phyloP scores from a whole-genome alignment of 2,329 filamentous ascomycete genomes.

The Coniochaeta ligniaria region DNA sequence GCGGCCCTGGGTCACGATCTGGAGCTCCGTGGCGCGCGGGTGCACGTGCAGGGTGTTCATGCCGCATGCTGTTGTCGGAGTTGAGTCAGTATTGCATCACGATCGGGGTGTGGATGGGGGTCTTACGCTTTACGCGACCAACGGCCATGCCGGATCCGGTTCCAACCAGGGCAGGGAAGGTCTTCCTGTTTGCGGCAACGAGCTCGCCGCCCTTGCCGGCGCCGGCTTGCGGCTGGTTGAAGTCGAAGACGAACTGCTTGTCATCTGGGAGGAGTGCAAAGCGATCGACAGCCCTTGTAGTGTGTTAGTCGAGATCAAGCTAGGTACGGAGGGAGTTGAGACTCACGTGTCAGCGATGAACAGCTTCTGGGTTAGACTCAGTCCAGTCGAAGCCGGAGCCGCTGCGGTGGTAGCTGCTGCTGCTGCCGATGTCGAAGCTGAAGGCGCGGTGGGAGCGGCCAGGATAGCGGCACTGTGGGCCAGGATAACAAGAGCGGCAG shows the following conservation, averaged over 20 bases:
- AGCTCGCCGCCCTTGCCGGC: slow-evolving; percentile 39
- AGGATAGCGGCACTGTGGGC: slow-evolving; percentile 26
- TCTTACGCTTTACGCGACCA: slow-evolving; percentile 36
- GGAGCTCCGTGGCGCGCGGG: slow-evolving; percentile 45
- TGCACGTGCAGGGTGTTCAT: slow-evolving; percentile 52
- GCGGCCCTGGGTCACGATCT: slow-evolving; percentile 40
- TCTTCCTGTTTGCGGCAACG: slow-evolving; percentile 45
- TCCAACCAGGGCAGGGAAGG: slow-evolving; percentile 48
- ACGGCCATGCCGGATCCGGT: slow-evolving; percentile 43
- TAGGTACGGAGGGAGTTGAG: too few relatives aligned
- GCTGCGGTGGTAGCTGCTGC: neutral
- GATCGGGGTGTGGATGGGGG: neutral
- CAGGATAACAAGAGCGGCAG: slow-evolving; percentile 28
- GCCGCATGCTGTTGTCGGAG: slow-evolving; percentile 19
- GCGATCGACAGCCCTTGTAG: slow-evolving; percentile 28
- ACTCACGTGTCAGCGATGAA: slow-evolving; percentile 25
- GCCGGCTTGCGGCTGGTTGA: slow-evolving; percentile 25
- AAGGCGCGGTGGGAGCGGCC: slow-evolving; percentile 13
- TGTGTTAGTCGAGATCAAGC: too few relatives aligned
- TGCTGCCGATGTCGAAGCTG: slow-evolving; percentile 2
- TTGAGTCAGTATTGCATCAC: neutral
- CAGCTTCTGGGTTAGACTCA: slow-evolving; percentile 27
- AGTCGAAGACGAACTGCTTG: slow-evolving; percentile 41
- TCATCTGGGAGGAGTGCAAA: slow-evolving; percentile 34
- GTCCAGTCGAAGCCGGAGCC: slow-evolving; percentile 6